phyloP scores from a whole-genome alignment of 257 asterid genomes.

The Thymus quinquecostatus region DNA sequence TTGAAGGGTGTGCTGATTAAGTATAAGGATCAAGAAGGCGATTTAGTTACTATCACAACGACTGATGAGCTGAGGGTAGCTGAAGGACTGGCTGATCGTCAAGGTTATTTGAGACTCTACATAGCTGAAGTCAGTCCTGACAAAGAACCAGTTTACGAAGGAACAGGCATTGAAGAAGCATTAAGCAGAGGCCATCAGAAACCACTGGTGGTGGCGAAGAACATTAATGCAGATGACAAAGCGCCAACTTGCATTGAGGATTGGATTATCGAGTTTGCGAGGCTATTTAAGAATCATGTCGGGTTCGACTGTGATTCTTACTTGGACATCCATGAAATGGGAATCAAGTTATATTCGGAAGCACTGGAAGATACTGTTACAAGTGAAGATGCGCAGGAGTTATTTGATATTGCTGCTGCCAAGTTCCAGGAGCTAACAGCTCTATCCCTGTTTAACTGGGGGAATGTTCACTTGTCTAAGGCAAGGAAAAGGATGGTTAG shows the following conservation, averaged over 20 bases:
- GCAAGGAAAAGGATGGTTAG: constrained; percentile 69
- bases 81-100: constrained; percentile 73
- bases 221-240: constrained; percentile 42
- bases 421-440: constrained; percentile 92
- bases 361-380: constrained; percentile 89
- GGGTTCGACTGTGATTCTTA: constrained; percentile 85
- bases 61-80: constrained; percentile 88
- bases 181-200: constrained; percentile 40
- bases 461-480: constrained; percentile 84
- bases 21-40: constrained; percentile 92
- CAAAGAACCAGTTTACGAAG: constrained; percentile 78
- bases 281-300: constrained; percentile 79
- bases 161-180: constrained; percentile 50
- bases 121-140: constrained; percentile 81
- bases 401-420: constrained; percentile 75
- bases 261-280: constrained; percentile 86
- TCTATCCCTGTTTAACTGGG: constrained; percentile 92
- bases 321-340: constrained; percentile 85
- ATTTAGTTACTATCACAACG: constrained; percentile 83
- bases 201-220: constrained; percentile 39
- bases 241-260: constrained; percentile 59
- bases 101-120: constrained; percentile 69
- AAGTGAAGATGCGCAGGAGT: constrained; percentile 73
- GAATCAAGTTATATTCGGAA: constrained; percentile 84
- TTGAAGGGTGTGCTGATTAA: constrained; percentile 84